Base-by-base conservation (phyloP, 192 early-diverging fungal species). In the Coemansia brasiliensis region DNA sequence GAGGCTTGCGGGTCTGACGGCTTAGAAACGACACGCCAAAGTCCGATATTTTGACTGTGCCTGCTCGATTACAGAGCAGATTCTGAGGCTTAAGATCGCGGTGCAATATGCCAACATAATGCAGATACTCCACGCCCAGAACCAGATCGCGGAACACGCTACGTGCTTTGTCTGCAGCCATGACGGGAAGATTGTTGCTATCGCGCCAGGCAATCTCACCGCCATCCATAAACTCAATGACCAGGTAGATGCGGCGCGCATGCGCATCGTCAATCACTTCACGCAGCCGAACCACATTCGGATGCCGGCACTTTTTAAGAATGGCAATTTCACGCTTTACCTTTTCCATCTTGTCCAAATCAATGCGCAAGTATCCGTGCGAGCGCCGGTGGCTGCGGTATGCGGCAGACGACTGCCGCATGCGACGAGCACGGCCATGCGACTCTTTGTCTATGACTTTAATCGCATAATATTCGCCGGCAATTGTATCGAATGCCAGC, bases 1-100 rank as follows among this genome's bases (percentile, higher is more conserved):
- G 49, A 1, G 49, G 59, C 50, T 55, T 64, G 50, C 44, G 65
- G 49, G 61, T 61, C 16, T 63, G 55, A n/a, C 71, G 61, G 55
- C 77, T 74, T 42, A 96, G 89, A 38, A 94, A 92, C 11, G 91
- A 94, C 27, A 97, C 94, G 48, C 97, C 97, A 89, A 99, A 99
- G 61, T 99, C 97, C 0, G 92, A 92, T n/a, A 99, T 95, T 70
- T 99, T 99, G 41, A 96, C 93, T 1, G 83, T 71, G 4, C 84
- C 78, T 17, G 88, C 88, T 26, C 76, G 82, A 2, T 86, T 90
- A 46, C 89, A 71, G 12, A 99, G 79, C 37, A 99, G 75, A 65
- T 99, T 99, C 18, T 95, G 94, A 2, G 97, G 95, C 82, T 99
- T 99, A 71, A 99, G 92, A 59, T 99, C 97, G 29, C 95, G 85